Evolutionary conservation across 805 yeast genomes (phyloP), one percentile per base, ranked within the genome.

Genomic region (Yarrowia sp.): DNA sequence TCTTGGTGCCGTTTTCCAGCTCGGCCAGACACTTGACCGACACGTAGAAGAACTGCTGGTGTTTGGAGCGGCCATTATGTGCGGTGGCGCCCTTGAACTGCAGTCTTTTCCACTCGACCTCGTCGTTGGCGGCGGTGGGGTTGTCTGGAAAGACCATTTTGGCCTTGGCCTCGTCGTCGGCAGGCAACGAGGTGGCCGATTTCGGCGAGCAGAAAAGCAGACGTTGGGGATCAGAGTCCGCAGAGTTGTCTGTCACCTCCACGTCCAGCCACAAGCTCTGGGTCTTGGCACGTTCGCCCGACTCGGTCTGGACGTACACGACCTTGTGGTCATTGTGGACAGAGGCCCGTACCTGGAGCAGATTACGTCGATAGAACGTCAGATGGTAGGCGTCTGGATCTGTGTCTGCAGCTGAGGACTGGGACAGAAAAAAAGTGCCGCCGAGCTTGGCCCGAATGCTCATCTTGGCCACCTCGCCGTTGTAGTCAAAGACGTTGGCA

Each of bases 21-120:
- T 71, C 71, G 8, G 71, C 71, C 38, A 65, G 69, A 40, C 70
- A 51, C 33, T 68, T 59, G 46, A 69, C 68, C 33, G 67, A 43
- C 24, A 68, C 66, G 22, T 68, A 43, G 66, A 65, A 67, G 63
- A 67, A 69, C 66, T 72, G 64, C 59, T 70, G 71, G 26, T 69
- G 67, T 67, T 72, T 67, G 58, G 70, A 62, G 12, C 71, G 66
- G 32, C 76, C 73, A 65, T 74, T 74, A 64, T 71, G 72, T 10
- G 74, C 73, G 0, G 76, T 74, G 14, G 77, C 76, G 9, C 74
- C 68, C 14, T 71, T 65, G 66, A 74, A 74, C 63, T 70, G 73
- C 33, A 74, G 61, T 19, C 75, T 71, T 36, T 74, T 73, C 58
- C 58, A 51, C 35, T 76, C 77, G 7, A 70, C 72, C 30, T 71